Evolutionary conservation across 495 filamentous ascomycete genomes (phyloP).

Genomic region (Lindgomyces ingoldianus): DNA sequence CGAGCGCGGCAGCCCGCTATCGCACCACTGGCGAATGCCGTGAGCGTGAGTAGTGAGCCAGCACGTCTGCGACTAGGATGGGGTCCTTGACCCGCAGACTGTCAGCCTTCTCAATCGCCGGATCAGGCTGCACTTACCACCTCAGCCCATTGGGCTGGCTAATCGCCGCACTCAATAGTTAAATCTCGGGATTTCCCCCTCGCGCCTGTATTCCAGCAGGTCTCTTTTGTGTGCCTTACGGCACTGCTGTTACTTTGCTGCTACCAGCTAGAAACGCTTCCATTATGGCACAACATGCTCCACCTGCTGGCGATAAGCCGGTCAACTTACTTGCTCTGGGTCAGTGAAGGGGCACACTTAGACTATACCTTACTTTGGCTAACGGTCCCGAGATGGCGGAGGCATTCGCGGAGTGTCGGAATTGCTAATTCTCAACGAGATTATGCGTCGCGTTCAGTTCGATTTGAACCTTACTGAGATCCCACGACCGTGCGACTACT

Average conservation of each 20-base stretch:
- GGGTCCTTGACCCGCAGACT: too few relatives aligned
- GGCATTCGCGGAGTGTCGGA: conserved; percentile 37
- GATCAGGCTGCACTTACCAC: too few relatives aligned
- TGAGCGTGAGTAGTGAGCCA: too few relatives aligned
- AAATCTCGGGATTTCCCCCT: too few relatives aligned
- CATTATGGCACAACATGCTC: not conserved
- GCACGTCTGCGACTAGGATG: too few relatives aligned
- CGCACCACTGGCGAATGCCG: too few relatives aligned
- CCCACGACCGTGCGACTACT: conserved; percentile 34
- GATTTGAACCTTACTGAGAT: conserved; percentile 11
- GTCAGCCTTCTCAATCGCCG: too few relatives aligned
- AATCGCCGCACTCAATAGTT: too few relatives aligned
- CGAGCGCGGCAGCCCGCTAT: too few relatives aligned
- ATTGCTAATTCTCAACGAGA: conserved; percentile 32
- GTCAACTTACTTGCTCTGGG: conserved; percentile 10
- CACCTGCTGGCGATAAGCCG: not conserved
- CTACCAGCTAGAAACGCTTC: not conserved
- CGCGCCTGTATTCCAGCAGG: too few relatives aligned
- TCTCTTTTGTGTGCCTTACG: too few relatives aligned
- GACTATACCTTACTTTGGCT: not conserved
- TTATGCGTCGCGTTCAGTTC: conserved; percentile 26
- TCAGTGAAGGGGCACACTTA: not conserved
- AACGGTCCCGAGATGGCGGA: conserved; percentile 32
- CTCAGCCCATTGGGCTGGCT: too few relatives aligned
- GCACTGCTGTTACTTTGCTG: not conserved